Conservation (phyloP, 2,329 filamentous ascomycete species). For the Aspergillus felis region DNA sequence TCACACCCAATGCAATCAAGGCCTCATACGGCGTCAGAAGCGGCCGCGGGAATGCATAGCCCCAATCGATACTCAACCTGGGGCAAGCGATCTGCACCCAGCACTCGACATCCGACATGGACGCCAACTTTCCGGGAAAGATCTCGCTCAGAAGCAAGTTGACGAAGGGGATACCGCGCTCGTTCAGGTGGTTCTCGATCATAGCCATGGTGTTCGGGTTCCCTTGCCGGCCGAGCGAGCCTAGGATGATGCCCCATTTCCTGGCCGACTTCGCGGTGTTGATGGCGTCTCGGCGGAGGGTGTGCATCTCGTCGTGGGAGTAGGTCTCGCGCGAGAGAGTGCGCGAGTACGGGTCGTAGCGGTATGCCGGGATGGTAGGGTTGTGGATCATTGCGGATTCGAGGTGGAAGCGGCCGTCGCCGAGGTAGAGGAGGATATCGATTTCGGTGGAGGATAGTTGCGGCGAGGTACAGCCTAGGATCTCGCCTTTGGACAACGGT, state of each 20-base stretch:
- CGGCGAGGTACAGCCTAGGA: constrained; percentile 94
- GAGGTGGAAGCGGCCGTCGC: constrained; percentile 90
- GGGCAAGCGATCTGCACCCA: constrained; percentile 99
- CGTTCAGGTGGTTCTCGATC: constrained; percentile 72
- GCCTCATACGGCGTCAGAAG: constrained; percentile 94
- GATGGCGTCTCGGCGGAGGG: constrained; percentile 73
- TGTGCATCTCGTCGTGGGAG: constrained; percentile 85
- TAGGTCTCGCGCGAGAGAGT: constrained; percentile 89
- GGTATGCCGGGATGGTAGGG: constrained; percentile 81
- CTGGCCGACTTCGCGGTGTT: constrained; percentile 67
- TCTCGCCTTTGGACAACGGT: constrained; percentile 90
- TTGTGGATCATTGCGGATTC: constrained; percentile 99
- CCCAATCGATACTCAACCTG: constrained; percentile 97
- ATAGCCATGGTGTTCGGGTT: constrained; percentile 88
- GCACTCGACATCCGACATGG: constrained; percentile 91
- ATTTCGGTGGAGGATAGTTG: constrained; percentile 58
- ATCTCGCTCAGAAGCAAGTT: constrained; percentile 91
- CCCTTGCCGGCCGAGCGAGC: constrained; percentile 86
- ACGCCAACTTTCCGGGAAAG: constrained; percentile 88
- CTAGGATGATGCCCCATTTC: constrained; percentile 94
- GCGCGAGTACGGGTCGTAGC: constrained; percentile 94
- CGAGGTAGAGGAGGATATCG: constrained; percentile 81
- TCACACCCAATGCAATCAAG: constrained; percentile 77
- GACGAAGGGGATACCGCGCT: constrained; percentile 72
- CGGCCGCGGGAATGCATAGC: constrained; percentile 87